Evolutionary conservation across 1,284 basidiomycete genomes (phyloP).

Genomic region (Puccinia horiana): DNA sequence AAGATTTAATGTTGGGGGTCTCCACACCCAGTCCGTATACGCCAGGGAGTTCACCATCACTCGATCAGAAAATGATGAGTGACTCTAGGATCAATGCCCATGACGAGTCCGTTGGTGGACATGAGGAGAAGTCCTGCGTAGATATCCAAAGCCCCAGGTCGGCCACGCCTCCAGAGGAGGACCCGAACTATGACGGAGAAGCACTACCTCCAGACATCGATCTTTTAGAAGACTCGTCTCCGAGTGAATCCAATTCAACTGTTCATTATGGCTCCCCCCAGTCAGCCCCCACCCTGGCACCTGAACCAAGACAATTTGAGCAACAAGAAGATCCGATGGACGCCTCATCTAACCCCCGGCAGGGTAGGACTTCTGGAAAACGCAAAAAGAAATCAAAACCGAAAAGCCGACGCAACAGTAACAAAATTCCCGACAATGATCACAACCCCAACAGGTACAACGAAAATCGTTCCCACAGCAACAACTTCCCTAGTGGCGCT

Average conservation of each 20-base stretch:
- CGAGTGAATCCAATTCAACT: not conserved
- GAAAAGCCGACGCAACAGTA: not conserved
- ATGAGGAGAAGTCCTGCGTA: not conserved
- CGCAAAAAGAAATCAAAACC: not conserved
- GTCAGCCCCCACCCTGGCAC: not conserved
- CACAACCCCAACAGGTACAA: not conserved
- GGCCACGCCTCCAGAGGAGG: not conserved
- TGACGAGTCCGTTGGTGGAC: not conserved
- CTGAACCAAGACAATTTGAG: not conserved
- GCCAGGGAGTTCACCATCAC: not conserved
- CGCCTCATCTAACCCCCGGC: not conserved
- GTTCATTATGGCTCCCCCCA: not conserved
- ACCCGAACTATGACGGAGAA: not conserved
- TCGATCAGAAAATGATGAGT: not conserved
- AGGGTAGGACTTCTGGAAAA: not conserved
- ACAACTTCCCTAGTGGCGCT: not conserved
- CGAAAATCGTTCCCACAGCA: not conserved
- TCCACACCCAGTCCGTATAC: not conserved
- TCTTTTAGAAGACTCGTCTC: not conserved
- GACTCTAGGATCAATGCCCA: not conserved
- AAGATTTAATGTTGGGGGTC: not conserved
- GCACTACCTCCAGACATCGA: not conserved
- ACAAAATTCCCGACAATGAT: not conserved
- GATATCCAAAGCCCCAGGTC: not conserved
- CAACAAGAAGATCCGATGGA: not conserved